Percentiles rank a stretch among this genome's conserved stretches.
Conservation (phyloP, 345 rosid genomes). For the Pugionium cornutum region DNA sequence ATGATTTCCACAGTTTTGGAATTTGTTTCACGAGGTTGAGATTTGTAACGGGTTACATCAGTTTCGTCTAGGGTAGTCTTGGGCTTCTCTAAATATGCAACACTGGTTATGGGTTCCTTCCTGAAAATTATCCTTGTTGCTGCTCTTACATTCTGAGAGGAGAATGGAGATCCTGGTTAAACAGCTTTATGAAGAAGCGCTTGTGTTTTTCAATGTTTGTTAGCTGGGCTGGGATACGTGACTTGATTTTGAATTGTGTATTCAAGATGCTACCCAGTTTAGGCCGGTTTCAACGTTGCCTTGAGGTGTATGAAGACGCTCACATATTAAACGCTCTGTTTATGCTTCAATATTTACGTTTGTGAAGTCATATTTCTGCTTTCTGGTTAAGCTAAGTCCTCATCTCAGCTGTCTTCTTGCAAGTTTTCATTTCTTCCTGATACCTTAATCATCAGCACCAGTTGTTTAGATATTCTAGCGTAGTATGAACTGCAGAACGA, state of each 20-base stretch:
- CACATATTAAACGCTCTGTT: background rate
- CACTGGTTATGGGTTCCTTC: conserved; percentile 26
- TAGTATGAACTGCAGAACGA: conserved; percentile 21
- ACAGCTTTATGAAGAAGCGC: conserved; percentile 29
- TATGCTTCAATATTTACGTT: conserved; percentile 19
- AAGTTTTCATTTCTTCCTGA: conserved; percentile 28
- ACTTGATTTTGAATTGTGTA: conserved; percentile 11
- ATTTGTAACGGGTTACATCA: conserved; percentile 27
- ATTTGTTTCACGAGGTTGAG: conserved; percentile 36
- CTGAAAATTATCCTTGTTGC: conserved; percentile 13
- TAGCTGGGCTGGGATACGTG: conserved; percentile 18
- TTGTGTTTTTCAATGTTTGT: conserved; percentile 18
- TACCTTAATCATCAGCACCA: conserved; percentile 7
- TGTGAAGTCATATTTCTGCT: background rate
- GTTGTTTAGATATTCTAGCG: conserved; percentile 19
- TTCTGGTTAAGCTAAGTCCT: conserved; percentile 6
- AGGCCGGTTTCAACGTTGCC: conserved; percentile 15
- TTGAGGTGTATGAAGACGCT: conserved; percentile 18
- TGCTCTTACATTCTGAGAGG: conserved; percentile 18
- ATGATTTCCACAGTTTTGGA: conserved; percentile 36
- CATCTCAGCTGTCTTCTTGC: conserved; percentile 18
- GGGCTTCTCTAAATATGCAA: conserved; percentile 21
- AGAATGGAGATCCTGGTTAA: conserved; percentile 21
- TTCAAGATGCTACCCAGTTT: conserved; percentile 25
- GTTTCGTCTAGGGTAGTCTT: conserved; percentile 23